These are phyloP conservation scores for Colletotrichum sp. DNA, from an alignment of 2,329 filamentous ascomycete species.

Conservation along the genomic window DNA sequence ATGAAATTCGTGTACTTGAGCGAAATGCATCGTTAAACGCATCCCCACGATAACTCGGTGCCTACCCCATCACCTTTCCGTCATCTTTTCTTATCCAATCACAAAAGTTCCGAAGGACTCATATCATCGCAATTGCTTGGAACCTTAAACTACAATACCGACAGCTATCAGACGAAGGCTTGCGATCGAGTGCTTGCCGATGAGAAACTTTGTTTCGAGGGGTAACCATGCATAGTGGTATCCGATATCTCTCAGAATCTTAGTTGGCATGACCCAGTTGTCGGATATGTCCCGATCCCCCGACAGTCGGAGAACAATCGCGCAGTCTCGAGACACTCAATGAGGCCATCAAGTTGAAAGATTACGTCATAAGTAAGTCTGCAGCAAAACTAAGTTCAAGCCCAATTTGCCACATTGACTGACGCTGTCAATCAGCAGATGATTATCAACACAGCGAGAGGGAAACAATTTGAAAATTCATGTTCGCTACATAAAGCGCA, in stretches of 20 bases:
- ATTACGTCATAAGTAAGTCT: neutral
- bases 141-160: neutral
- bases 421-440: neutral
- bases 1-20: neutral
- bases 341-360: neutral
- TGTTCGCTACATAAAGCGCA: neutral
- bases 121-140: neutral
- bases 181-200: neutral
- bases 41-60: neutral
- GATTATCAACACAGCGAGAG: rapidly evolving
- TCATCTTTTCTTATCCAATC: neutral
- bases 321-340: neutral
- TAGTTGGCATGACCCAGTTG: neutral
- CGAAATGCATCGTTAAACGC: neutral
- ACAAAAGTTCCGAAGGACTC: neutral
- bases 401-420: neutral
- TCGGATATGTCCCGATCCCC: neutral
- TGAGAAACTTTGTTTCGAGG: neutral
- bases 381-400: neutral
- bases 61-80: neutral
- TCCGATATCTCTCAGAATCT: neutral
- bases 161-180: neutral
- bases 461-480: neutral
- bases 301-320: neutral
- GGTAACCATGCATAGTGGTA: neutral